A percentile compares a stretch with the other conserved stretches of the same genome.
These are phyloP conservation scores for Lepidium sativum DNA, from an alignment of 345 rosid genomes.

Conservation along the genomic window DNA sequence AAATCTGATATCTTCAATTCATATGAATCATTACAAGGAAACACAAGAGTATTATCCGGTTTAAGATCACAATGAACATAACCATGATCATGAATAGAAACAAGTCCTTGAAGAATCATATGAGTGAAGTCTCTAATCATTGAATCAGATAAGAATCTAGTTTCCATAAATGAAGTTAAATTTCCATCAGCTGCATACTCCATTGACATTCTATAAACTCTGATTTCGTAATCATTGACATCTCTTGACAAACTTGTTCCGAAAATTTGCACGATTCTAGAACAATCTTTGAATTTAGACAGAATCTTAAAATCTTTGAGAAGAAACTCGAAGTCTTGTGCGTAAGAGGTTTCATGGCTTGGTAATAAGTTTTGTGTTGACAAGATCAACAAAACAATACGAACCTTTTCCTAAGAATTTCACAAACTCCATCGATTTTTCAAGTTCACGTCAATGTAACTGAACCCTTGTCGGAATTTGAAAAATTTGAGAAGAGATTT, in stretches of 20 bases:
- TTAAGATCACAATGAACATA: slow-evolving; percentile 25
- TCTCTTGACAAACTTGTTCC: not conserved
- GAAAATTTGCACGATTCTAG: not conserved
- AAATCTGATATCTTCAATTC: slow-evolving; percentile 7
- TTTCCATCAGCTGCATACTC: slow-evolving; percentile 20
- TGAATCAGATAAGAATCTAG: not conserved
- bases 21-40: not conserved
- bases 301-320: slow-evolving; percentile 15
- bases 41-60: slow-evolving; percentile 8
- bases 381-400: slow-evolving; percentile 11
- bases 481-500: not conserved
- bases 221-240: not conserved
- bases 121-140: slow-evolving; percentile 11
- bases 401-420: slow-evolving; percentile 11
- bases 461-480: not conserved
- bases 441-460: not conserved
- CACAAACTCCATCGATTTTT: slow-evolving; percentile 15
- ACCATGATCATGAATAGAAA: not conserved
- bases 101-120: slow-evolving; percentile 22
- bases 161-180: not conserved
- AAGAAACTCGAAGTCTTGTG: not conserved
- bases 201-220: slow-evolving; percentile 11
- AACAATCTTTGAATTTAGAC: not conserved
- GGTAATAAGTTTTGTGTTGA: not conserved
- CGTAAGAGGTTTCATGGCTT: slow-evolving; percentile 2